These are phyloP conservation scores for Boletus speciosus DNA, from an alignment of 768 basidiomycete genomes.

Conservation along the genomic window DNA sequence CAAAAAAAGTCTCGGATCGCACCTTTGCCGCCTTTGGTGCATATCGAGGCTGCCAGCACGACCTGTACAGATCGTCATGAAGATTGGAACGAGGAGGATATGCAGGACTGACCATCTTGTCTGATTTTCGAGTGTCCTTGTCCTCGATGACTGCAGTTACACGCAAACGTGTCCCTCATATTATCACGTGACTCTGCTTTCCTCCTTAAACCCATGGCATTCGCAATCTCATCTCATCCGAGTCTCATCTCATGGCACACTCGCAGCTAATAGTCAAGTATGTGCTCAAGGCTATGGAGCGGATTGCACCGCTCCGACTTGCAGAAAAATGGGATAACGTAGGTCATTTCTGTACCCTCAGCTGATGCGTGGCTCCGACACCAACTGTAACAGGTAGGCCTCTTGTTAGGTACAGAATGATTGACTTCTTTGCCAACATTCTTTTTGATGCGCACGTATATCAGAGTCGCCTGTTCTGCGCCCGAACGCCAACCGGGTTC, in stretches of 20 bases:
- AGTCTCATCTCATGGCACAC: slow-evolving; percentile 1
- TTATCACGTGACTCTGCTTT: slow-evolving; percentile 15
- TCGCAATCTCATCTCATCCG: too few species aligned
- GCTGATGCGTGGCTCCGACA: slow-evolving; percentile 4
- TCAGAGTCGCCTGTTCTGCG: slow-evolving; percentile 54
- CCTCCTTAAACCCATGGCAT: background rate
- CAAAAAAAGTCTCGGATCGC: slow-evolving; percentile 24
- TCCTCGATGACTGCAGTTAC: background rate
- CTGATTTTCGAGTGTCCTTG: background rate
- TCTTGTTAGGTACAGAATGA: slow-evolving; percentile 57
- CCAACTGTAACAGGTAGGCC: slow-evolving; percentile 52
- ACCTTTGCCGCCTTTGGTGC: slow-evolving; percentile 93
- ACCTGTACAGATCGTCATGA: slow-evolving; percentile 48
- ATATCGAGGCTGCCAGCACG: slow-evolving; percentile 91
- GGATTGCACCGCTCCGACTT: slow-evolving; percentile 80
- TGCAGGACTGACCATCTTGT: slow-evolving; percentile 21
- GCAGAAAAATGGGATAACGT: slow-evolving; percentile 97
- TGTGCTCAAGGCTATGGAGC: slow-evolving; percentile 69
- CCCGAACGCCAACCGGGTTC: slow-evolving; percentile 44
- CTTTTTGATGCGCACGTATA: slow-evolving; percentile 4
- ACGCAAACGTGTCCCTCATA: slow-evolving; percentile 10
- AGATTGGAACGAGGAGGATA: background rate
- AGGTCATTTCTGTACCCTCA: slow-evolving; percentile 29
- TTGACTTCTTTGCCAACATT: background rate
- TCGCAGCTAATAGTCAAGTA: slow-evolving; percentile 35